Evolutionary conservation across 129 eudicot genomes (phyloP).

Genomic region (Flaveria trinervia): DNA sequence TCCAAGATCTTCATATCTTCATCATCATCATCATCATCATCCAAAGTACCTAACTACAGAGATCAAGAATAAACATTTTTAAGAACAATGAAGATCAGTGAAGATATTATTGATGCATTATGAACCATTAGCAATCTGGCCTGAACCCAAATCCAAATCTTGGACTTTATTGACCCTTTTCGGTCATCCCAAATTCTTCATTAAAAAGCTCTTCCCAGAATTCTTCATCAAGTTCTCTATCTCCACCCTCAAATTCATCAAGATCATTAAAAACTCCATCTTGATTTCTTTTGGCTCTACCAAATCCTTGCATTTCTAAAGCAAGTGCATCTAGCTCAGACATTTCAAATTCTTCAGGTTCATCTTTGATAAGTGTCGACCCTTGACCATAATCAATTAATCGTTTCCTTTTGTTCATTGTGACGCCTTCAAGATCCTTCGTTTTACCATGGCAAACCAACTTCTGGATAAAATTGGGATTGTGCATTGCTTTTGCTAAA

Average conservation of each 20-base stretch:
- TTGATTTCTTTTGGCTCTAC: conserved; percentile 48
- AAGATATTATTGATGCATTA: conserved; percentile 35
- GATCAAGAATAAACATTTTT: conserved; percentile 36
- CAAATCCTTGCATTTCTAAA: conserved; percentile 89
- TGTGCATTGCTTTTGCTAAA: conserved; percentile 90
- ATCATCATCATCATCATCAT: conserved; percentile 35
- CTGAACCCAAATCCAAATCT: conserved; percentile 49
- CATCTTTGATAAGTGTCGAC: conserved; percentile 46
- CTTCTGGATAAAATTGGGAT: conserved; percentile 72
- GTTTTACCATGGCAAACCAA: conserved; percentile 61
- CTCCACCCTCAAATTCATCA: conserved; percentile 47
- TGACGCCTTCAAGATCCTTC: conserved; percentile 58
- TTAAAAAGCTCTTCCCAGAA: conserved; percentile 80
- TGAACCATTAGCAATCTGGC: conserved; percentile 26
- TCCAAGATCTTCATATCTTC: conserved; percentile 43
- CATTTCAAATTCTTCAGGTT: conserved; percentile 57
- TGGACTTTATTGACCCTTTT: conserved; percentile 22
- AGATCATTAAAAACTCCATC: conserved; percentile 42
- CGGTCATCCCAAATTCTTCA: conserved; percentile 44
- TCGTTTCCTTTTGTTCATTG: conserved; percentile 58
- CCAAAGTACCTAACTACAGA: conserved; percentile 50
- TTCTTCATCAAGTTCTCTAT: conserved; percentile 77
- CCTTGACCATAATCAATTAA: conserved; percentile 43
- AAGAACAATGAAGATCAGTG: conserved; percentile 31
- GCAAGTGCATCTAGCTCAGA: conserved; percentile 92